phyloP scores from a whole-genome alignment of 2,329 filamentous ascomycete genomes.

The Hawksworthiomyces lignivorus region DNA sequence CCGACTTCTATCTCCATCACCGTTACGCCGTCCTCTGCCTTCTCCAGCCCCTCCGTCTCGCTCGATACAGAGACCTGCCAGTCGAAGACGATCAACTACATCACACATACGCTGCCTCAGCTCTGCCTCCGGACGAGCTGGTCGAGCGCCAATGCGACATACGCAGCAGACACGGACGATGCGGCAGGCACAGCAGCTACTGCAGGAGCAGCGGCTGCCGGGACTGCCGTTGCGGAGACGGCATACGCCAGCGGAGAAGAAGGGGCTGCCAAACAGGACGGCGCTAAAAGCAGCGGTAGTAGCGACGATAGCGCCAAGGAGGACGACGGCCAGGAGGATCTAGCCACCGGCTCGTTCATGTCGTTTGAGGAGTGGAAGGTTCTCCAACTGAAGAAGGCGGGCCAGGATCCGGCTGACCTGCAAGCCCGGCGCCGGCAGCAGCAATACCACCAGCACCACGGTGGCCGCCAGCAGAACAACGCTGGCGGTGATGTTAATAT shows the following conservation, averaged over 20 bases:
- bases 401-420: constrained; percentile 63
- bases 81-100: constrained; percentile 68
- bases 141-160: constrained; percentile 27
- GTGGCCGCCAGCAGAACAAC: background rate
- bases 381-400: constrained; percentile 78
- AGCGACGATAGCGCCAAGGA: too few species aligned
- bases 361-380: constrained; percentile 99
- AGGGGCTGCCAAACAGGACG: background rate
- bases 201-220: constrained; percentile 2
- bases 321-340: constrained; percentile 34
- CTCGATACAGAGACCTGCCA: constrained; percentile 37
- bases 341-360: constrained; percentile 62
- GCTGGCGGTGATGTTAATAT: constrained; percentile 50
- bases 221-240: constrained; percentile 9
- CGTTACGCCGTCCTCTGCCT: background rate
- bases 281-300: too few species aligned
- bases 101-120: constrained; percentile 69
- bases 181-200: constrained; percentile 1
- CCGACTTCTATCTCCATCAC: constrained; percentile 3
- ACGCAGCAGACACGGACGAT: background rate
- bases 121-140: constrained; percentile 65
- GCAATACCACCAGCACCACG: constrained; percentile 2
- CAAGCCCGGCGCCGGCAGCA: constrained; percentile 52
- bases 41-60: background rate
- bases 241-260: background rate